phyloP scores from a whole-genome alignment of 257 asterid species.

The Solanum virginianum region DNA sequence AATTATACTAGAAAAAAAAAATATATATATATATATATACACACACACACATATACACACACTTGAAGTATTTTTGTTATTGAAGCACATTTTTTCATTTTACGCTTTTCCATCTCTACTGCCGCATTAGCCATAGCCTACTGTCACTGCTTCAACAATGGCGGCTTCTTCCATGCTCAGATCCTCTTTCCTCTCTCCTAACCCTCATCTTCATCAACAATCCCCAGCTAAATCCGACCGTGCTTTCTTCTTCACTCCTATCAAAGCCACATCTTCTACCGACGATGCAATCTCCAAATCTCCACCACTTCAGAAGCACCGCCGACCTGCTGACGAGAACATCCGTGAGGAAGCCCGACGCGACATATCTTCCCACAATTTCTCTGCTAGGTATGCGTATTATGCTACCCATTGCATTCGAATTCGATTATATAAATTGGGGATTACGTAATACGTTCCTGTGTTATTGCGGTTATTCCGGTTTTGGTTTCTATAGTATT shows the following conservation, averaged over 20 bases:
- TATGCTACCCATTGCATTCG: background rate
- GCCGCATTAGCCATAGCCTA: background rate
- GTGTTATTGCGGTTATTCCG: background rate
- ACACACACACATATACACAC: too few relatives aligned
- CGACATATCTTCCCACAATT: conserved; percentile 38
- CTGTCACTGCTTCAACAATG: conserved; percentile 17
- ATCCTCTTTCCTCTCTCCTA: conserved; percentile 50
- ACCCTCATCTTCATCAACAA: conserved; percentile 19
- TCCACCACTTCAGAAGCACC: conserved; percentile 16
- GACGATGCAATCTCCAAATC: conserved; percentile 3
- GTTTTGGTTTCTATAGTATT: background rate
- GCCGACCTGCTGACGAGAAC: conserved; percentile 60
- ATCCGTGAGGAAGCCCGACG: conserved; percentile 88
- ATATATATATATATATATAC: too few relatives aligned
- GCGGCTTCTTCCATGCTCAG: conserved; percentile 54
- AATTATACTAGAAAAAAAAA: too few relatives aligned
- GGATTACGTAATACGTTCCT: background rate
- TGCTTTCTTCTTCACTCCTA: background rate
- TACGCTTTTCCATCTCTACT: background rate
- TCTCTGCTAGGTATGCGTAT: conserved; percentile 46
- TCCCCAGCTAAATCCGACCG: conserved; percentile 3
- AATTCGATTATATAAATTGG: background rate
- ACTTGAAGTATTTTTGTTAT: too few relatives aligned
- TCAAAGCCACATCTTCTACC: conserved; percentile 16
- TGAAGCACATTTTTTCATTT: background rate